Base-by-base conservation (phyloP, 2,329 filamentous ascomycete genomes). In the Septoria petroselini region DNA sequence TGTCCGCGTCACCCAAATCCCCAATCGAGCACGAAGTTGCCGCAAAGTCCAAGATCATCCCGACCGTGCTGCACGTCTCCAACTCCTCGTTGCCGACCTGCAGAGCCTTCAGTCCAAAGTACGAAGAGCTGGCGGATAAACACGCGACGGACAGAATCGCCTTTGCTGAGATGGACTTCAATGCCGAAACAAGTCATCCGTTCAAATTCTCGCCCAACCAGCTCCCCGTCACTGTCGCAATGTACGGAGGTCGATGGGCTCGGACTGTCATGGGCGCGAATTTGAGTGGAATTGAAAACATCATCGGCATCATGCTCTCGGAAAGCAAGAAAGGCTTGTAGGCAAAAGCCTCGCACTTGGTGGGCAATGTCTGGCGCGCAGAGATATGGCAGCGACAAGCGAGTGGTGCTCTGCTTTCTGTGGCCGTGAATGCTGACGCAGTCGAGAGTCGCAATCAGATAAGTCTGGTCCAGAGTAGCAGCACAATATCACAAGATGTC, bases 31-130 rank as follows among this genome's bases (percentile, higher is more conserved):
- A 61, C 29, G 33, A 53, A 7, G 44, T 57, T 18, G 55, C 59
- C 7, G 63, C 11, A 15, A 53, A 12, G 45, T 61, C 18, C 11
- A 53, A 52, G 14, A 42, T 45, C 2, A 55, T 59, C 2, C 65
- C 65, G 0, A 67, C 58, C 2, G 61, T 69, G 2, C 58, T 73
- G 5, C 81, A 78, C 60, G 75, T 79, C 1, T 77, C 72, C 7
- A 61, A 61, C 42, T 52, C 43, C 30, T 41, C 41, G 4, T 43
- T 57, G 14, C 59, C 59, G 7, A 33, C 44, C 17, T 60, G 58
- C 47, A 53, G 55, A 38, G 45, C 47, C n/a, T 56, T 59, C 44
- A 56, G 31, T 12, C 43, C 50, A 3, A 50, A 29, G 19, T 59
- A 51, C 37, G 50, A 57, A 38, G 41, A 34, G 11, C 41, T 58